Conservation (phyloP, 2,329 filamentous ascomycete genomes). For the Allantophomopsis cytisporea region DNA sequence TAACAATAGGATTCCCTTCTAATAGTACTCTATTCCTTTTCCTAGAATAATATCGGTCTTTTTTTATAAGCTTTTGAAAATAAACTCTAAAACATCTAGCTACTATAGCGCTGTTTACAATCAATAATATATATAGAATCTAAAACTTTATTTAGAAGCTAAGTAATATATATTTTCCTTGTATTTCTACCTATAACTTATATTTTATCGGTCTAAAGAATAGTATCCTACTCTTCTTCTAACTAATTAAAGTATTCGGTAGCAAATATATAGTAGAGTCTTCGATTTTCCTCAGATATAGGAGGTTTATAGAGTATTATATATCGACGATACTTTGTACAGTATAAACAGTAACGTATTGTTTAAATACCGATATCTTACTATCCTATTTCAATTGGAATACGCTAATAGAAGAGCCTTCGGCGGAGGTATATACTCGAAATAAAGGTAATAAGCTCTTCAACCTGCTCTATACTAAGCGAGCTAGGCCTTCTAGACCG, state of each 20-base stretch:
- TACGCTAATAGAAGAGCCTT: background rate
- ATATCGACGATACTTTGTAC: background rate
- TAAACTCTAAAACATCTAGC: background rate
- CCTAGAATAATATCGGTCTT: background rate
- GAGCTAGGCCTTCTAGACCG: background rate
- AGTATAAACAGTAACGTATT: too few relatives aligned
- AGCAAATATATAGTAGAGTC: background rate
- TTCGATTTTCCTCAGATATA: background rate
- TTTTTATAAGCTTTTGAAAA: background rate
- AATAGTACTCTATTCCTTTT: background rate
- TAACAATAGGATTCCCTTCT: background rate
- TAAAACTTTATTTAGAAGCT: background rate
- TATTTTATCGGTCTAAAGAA: background rate
- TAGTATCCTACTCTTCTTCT: background rate
- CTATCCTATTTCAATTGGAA: background rate
- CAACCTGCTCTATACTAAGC: background rate
- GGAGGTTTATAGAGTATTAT: background rate
- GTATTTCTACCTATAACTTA: background rate
- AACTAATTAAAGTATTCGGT: background rate
- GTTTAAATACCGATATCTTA: too few relatives aligned
- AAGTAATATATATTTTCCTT: background rate
- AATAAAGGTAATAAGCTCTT: background rate
- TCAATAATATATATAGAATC: background rate
- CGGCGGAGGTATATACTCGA: background rate
- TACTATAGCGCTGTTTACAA: background rate